These are phyloP conservation scores for Curvularia lunata DNA, from an alignment of 2,329 filamentous ascomycete species.

Conservation along the genomic window DNA sequence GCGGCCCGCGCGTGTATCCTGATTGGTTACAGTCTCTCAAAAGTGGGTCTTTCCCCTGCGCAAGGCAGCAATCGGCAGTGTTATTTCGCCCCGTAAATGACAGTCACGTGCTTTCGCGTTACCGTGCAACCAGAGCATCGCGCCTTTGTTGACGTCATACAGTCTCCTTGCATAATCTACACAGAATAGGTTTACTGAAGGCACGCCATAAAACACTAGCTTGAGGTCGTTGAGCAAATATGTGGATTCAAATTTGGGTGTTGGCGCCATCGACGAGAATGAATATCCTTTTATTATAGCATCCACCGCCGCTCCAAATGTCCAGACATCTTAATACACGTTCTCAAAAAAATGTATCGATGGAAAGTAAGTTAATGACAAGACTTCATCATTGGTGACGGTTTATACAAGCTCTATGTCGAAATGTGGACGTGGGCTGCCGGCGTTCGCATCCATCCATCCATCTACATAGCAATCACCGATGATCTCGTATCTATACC, in stretches of 20 bases:
- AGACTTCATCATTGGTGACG: not conserved
- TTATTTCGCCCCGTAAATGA: not conserved
- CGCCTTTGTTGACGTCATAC: not conserved
- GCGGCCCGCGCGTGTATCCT: constrained; percentile 11
- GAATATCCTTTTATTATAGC: not conserved
- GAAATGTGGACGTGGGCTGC: not conserved
- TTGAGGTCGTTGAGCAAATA: not conserved
- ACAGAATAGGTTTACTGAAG: not conserved
- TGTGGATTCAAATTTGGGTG: not conserved
- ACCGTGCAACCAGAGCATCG: not conserved
- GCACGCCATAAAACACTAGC: not conserved
- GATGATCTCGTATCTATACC: constrained; percentile 1
- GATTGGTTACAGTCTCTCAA: constrained; percentile 14
- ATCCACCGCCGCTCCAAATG: not conserved
- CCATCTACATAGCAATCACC: constrained; percentile 5
- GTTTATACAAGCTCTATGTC: not conserved
- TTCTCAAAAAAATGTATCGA: not conserved
- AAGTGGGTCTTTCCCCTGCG: constrained; percentile 6
- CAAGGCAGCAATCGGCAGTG: constrained; percentile 6
- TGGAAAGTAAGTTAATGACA: no score
- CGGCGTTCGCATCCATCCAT: not conserved
- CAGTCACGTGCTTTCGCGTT: constrained; percentile 6
- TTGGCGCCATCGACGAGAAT: not conserved
- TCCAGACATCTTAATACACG: not conserved
- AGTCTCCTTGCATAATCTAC: not conserved